Evolutionary conservation across 495 filamentous ascomycete genomes (phyloP).

Genomic region (Aspergillus nanangensis): DNA sequence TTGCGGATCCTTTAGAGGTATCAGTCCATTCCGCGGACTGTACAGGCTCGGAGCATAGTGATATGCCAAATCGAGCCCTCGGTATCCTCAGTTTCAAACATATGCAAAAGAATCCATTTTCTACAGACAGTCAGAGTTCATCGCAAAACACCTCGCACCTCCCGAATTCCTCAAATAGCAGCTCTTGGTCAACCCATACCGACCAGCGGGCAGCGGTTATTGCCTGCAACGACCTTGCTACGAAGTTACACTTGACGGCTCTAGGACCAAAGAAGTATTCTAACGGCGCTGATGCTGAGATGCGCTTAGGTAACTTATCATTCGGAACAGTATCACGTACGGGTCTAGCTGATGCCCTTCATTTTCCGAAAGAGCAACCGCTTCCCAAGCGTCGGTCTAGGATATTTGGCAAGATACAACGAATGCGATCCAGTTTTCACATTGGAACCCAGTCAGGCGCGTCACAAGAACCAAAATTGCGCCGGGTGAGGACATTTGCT

Average conservation of each 20-base stretch:
- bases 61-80: background rate
- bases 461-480: conserved; percentile 47
- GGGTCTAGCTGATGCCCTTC: conserved; percentile 1
- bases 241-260: conserved; percentile 16
- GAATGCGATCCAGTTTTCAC: conserved; percentile 27
- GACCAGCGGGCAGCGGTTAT: conserved; percentile 18
- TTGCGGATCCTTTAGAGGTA: conserved; percentile 17
- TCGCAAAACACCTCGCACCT: no score
- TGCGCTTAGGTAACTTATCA: no score
- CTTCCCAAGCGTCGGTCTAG: conserved; percentile 14
- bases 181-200: conserved; percentile 11
- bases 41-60: conserved; percentile 8
- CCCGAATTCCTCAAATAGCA: conserved; percentile 5
- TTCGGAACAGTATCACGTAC: no score
- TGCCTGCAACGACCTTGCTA: conserved; percentile 25
- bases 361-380: conserved; percentile 4
- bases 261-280: conserved; percentile 5
- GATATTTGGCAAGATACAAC: conserved; percentile 27
- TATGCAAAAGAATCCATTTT: no score
- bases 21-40: no score
- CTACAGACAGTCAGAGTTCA: no score
- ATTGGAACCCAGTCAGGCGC: conserved; percentile 37
- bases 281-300: background rate
- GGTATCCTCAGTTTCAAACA: background rate
- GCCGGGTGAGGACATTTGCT: conserved; percentile 37